Evolutionary conservation across 2,329 filamentous ascomycete species (phyloP).

Genomic region (Xylaria sp.): DNA sequence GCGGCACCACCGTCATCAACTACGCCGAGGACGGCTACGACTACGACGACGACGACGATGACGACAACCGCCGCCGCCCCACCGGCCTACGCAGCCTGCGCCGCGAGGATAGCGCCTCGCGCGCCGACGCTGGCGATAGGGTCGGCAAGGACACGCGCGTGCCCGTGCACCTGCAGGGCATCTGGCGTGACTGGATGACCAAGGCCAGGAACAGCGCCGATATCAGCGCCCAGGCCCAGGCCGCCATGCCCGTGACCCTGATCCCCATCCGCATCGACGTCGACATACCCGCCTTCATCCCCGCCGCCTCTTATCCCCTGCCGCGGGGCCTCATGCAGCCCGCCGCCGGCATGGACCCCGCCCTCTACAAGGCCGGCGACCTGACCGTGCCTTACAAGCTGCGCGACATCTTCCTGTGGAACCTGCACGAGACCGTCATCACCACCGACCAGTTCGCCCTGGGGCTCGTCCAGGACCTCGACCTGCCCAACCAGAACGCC

Average conservation of each 20-base stretch:
- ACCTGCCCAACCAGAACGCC: constrained; percentile 79
- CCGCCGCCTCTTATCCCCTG: constrained; percentile 71
- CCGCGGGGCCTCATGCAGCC: constrained; percentile 75
- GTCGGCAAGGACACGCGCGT: constrained; percentile 82
- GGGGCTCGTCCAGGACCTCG: constrained; percentile 89
- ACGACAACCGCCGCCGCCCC: constrained; percentile 79
- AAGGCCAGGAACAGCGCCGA: constrained; percentile 72
- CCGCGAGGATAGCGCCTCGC: constrained; percentile 75
- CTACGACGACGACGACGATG: constrained; percentile 77
- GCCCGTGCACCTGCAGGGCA: constrained; percentile 87
- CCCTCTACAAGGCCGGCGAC: constrained; percentile 84
- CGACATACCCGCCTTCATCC: constrained; percentile 83
- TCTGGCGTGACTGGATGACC: constrained; percentile 96
- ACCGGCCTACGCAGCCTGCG: constrained; percentile 86
- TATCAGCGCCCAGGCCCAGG: constrained; percentile 71
- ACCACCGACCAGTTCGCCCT: constrained; percentile 98
- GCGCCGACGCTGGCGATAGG: constrained; percentile 76
- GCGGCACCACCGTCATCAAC: constrained; percentile 95
- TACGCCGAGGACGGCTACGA: constrained; percentile 98
- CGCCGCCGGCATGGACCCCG: constrained; percentile 62
- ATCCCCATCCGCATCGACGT: constrained; percentile 97
- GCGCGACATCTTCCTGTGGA: constrained; percentile 98
- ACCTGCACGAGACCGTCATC: constrained; percentile 91
- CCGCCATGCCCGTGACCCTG: constrained; percentile 85
- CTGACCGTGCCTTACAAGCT: constrained; percentile 85